Base-by-base conservation (phyloP, 176 grass and related monocot genomes). In the sorghum (Sorghum bicolor) region DNA sequence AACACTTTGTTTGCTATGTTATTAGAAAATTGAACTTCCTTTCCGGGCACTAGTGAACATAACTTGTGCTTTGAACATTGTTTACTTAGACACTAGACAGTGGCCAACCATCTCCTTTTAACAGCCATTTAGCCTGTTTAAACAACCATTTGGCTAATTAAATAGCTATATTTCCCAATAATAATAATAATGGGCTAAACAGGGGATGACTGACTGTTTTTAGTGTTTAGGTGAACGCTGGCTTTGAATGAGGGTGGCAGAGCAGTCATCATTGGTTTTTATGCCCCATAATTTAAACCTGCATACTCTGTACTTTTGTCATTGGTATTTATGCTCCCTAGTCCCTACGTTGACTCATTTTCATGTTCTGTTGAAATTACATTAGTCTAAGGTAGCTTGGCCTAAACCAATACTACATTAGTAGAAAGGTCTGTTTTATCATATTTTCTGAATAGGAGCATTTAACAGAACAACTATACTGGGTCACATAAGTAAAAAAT, bases 21-120 rank as follows among this genome's bases (percentile, higher is more conserved):
- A 52, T 83, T 72, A 79, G 20, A 74, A 80, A 44, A 75, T n/a
- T 26, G n/a, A 83, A 83, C 60, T 79, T 74, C 30, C 55, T 58
- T 78, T 83, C 47, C 74, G 52, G 25, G 47, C 60, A 76, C 47
- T 38, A 57, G 19, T 55, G 28, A 82, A 64, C 69, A 72, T 40
- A 40, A 41, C 5, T 69, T 71, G 12, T 71, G 8, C 55, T 60
- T 25, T 25, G n/a, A 25, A 60, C n/a, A 60, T 60, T 25, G 57
- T 60, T 60, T 60, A n/a, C 57, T 25, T 60, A 64, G 30, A 64
- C 61, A 30, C 60, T 63, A 63, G 25, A 30, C 25, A 64, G 12
- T 30, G 61, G 26, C 61, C 61, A 64, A 30, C 61, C 20, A 4
- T 30, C 26, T 30, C 26, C 26, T 28, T 64, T 29, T 63, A 63